Percentiles rank a stretch among this genome's conserved stretches.
Conservation (phyloP, 352 stramenopile genomes). For the Phytophthora europaea region DNA sequence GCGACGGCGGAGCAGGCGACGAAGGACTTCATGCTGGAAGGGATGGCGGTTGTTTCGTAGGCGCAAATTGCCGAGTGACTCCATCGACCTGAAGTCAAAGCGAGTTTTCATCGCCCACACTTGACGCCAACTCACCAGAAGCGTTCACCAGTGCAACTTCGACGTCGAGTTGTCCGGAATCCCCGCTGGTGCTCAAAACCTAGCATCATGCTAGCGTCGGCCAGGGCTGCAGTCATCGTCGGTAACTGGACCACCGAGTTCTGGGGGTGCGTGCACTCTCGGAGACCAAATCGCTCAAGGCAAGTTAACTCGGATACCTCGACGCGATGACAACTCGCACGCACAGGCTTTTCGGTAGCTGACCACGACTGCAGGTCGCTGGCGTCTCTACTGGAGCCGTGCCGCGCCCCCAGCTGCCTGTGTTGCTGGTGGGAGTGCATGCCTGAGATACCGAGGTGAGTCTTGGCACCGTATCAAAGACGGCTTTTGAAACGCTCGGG, state of each 20-base stretch:
- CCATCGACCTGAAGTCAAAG: no score
- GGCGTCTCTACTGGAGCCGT: background rate
- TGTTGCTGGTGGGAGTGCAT: constrained; percentile 5
- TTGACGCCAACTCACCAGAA: background rate
- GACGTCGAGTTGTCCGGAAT: background rate
- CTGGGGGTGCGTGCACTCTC: background rate
- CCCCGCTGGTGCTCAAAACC: background rate
- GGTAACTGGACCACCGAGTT: background rate
- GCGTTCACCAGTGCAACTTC: background rate
- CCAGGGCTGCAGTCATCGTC: background rate
- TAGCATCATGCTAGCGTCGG: background rate
- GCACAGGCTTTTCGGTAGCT: background rate
- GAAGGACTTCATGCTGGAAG: constrained; percentile 12
- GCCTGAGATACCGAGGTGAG: constrained; percentile 4
- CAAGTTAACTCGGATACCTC: background rate
- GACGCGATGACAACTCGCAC: background rate
- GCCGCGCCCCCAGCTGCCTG: background rate
- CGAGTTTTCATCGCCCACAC: background rate
- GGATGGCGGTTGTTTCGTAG: background rate
- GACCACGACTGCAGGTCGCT: background rate
- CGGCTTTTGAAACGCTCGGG: no score
- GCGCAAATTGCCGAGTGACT: background rate
- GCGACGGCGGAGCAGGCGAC: constrained; percentile 8
- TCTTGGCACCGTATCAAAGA: background rate
- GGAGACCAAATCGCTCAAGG: background rate